A percentile compares a stretch with the other conserved stretches of the same genome.
These are phyloP conservation scores for Tillandsia fasciculata DNA, from an alignment of 176 grass and related monocot genomes.

Conservation along the genomic window DNA sequence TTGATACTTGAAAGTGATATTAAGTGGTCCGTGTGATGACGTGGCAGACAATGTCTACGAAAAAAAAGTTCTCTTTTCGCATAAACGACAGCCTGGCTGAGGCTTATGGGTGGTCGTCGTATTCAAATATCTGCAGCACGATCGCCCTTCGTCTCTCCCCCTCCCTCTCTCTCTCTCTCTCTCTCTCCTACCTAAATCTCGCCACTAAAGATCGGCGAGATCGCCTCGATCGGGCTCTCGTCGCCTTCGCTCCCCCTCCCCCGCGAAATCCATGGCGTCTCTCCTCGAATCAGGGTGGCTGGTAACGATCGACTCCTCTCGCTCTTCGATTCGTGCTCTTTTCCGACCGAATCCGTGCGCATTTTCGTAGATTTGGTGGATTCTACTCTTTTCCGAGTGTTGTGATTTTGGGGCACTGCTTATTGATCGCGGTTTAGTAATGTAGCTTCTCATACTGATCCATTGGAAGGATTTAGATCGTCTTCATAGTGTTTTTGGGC, in stretches of 20 bases:
- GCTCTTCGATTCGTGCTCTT: not conserved
- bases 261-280: conserved; percentile 8
- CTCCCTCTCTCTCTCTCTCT: not conserved
- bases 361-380: not conserved
- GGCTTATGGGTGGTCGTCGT: not conserved
- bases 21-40: too few relatives aligned
- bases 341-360: not conserved
- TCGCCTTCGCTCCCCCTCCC: not conserved
- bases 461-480: too few relatives aligned
- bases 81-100: conserved; percentile 1
- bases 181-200: not conserved
- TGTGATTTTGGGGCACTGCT: too few relatives aligned
- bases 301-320: conserved; percentile 1
- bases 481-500: too few relatives aligned
- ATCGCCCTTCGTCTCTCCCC: not conserved
- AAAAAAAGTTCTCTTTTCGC: too few relatives aligned
- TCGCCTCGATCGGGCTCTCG: not conserved
- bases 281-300: conserved; percentile 14
- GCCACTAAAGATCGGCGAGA: not conserved
- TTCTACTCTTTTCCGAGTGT: not conserved
- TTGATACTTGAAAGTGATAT: too few relatives aligned
- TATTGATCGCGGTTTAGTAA: not conserved
- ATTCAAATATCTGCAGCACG: not conserved
- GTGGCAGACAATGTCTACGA: too few relatives aligned
- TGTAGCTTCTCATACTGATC: not conserved